Conservation (phyloP, 345 rosid genomes). For the Streptanthus diversifolius region DNA sequence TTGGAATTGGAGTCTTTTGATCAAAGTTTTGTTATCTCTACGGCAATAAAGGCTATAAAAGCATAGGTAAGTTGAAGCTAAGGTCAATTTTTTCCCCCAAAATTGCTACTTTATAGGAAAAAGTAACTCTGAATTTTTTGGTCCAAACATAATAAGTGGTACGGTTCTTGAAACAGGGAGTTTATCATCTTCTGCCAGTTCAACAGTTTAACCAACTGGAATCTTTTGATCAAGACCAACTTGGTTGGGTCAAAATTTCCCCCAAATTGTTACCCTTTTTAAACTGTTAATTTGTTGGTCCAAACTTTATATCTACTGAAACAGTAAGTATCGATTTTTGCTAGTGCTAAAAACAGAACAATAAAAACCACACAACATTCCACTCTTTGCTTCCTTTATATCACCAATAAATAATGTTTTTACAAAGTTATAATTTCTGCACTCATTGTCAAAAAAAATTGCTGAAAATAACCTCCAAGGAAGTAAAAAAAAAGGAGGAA, state of each 20-base stretch:
- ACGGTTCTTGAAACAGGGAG: conserved; percentile 19
- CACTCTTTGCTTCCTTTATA: conserved; percentile 33
- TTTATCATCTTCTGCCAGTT: conserved; percentile 30
- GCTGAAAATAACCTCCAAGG: conserved; percentile 30
- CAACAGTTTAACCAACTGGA: conserved; percentile 20
- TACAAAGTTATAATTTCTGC: conserved; percentile 49
- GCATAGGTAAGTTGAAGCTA: conserved; percentile 25
- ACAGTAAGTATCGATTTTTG: not conserved
- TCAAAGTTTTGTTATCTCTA: not conserved
- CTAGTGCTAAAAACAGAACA: not conserved
- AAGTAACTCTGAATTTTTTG: not conserved
- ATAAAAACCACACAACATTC: conserved; percentile 21
- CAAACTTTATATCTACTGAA: not conserved
- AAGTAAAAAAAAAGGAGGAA: not conserved
- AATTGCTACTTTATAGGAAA: conserved; percentile 12
- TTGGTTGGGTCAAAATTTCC: conserved; percentile 10
- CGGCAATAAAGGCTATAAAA: conserved; percentile 23
- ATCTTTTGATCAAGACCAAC: conserved; percentile 24
- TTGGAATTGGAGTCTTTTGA: conserved; percentile 14
- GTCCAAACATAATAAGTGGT: conserved; percentile 23
- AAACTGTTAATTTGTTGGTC: not conserved
- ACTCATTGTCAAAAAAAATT: conserved; percentile 28
- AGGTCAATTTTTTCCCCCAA: conserved; percentile 23
- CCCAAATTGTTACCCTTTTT: not conserved
- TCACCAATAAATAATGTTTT: conserved; percentile 48